Base-by-base conservation (phyloP, 139 green algal species). In the Ostreobium quekettii region DNA sequence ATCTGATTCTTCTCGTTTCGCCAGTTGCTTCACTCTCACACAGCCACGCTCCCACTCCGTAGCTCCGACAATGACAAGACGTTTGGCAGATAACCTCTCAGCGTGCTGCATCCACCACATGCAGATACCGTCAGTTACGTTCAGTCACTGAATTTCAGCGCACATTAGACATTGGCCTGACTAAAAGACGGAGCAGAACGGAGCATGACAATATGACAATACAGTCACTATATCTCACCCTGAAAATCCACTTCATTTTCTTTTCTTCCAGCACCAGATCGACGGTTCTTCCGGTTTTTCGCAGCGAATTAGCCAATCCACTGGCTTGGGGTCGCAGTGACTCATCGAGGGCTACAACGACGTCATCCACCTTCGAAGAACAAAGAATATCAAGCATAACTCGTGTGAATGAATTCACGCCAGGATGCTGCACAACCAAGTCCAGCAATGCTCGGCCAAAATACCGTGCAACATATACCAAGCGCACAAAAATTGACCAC, bases 181-280 rank as follows among this genome's bases (percentile, higher is more conserved):
- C 31, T 7, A 36, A 61, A 70, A 31, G 37, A 8, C 37, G 36
- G 6, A 56, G 42, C 49, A 31, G 37, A 32, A 33, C 4, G 47
- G 11, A 46, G 8, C 11, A 11, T 15, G 8, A 32, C 8, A 32
- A 53, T 53, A 53, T 26, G 42, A 53, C 11, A 31, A 24, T 37
- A 29, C 56, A 61, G 4, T 3, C 36, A 31, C 15, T 70, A 6
- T 22, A 61, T 48, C 64, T 0, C 64, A 88, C 79, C 78, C 91
- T 95, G 80, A 96, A 90, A 22, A 80, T 86, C 85, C 79, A 88
- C 72, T 97, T 97, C 76, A 97, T 86, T 53, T 91, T 91, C 77
- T 93, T 96, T 57, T 58, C 53, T 68, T 99, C 90, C 47, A 99
- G 78, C 36, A 96, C 80, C 22, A 99, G 71, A 66, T 99, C 94